Base-by-base conservation (phyloP, 805 yeast species). In the Dipodascopsis tothii region DNA sequence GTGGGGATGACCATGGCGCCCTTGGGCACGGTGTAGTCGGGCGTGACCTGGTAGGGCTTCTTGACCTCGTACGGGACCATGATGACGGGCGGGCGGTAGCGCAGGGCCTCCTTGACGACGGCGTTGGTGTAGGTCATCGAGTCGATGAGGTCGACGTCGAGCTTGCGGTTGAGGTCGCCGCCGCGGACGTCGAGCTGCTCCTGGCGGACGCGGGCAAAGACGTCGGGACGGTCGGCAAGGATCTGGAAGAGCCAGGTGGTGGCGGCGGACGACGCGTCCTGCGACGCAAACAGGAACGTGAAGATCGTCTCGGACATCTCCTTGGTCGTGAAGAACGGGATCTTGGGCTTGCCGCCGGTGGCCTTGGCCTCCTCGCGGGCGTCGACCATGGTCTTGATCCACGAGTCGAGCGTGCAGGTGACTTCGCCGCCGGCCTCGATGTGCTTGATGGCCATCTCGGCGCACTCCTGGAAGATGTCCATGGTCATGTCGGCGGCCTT, bases 241-340 rank as follows among this genome's bases (percentile, higher is more conserved):
- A 87, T 77, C 72, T 92, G 98, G 78, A 90, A 92, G 59, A 92
- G 73, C 98, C 98, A 92, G 67, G 97, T 90, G 51, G 96, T 92
- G 56, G 94, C 80, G 3, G 96, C 85, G 1, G 96, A 87, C 5
- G 96, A 84, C 20, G 98, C 98, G 67, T 92, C 98, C 69, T 92
- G 98, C 3, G 96, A 84, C 4, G 98, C 98, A 65, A 92, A 92
- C 64, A 92, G 70, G 66, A 92, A 92, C 11, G 98, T 92, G 75
- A 92, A 92, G 51, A 92, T 78, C 44, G 95, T 94, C 70, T 92
- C 97, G 18, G 96, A 84, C 57, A 92, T 90, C 66, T 92, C 98
- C 65, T 73, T 81, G 70, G 88, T 78, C 45, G 87, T 67, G 68
- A 92, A 92, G 51, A 82, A 90, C 63, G 96, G 80, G 54, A 85